phyloP scores from a whole-genome alignment of 805 yeast species.

The Kodamaea kaohsiungensis region DNA sequence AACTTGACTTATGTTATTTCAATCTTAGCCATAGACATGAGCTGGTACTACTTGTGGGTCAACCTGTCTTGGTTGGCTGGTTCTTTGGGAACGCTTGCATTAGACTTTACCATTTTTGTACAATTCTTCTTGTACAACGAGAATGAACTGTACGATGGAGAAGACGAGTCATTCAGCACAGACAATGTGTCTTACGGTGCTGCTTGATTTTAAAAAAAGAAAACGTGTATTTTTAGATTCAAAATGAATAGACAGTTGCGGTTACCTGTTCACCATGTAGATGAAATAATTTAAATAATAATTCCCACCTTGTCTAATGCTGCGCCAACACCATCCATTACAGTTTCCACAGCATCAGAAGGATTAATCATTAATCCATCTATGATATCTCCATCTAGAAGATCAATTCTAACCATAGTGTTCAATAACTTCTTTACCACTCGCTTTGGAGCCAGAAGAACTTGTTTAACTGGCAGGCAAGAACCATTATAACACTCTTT shows the following conservation, averaged over 20 bases:
- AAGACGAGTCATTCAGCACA: slow-evolving; percentile 11
- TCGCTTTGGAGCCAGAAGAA: background rate
- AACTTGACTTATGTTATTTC: slow-evolving; percentile 88
- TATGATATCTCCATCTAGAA: background rate
- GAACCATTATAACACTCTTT: background rate
- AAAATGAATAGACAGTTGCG: background rate
- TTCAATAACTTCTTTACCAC: background rate
- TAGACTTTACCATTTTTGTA: slow-evolving; percentile 81
- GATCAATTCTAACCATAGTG: background rate
- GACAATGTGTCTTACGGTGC: slow-evolving; percentile 9
- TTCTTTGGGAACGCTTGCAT: slow-evolving; percentile 77
- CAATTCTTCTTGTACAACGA: slow-evolving; percentile 82
- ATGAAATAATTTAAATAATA: too few species aligned
- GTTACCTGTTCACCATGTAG: background rate
- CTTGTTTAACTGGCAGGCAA: background rate
- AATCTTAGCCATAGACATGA: slow-evolving; percentile 72
- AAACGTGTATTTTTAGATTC: background rate
- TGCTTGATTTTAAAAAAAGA: background rate
- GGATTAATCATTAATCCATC: background rate
- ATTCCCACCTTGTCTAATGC: background rate
- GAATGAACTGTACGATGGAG: slow-evolving; percentile 26
- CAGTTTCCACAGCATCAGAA: background rate
- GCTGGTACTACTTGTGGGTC: slow-evolving; percentile 67
- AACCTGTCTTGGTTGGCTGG: slow-evolving; percentile 95
- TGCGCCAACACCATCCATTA: background rate